Evolutionary conservation across 108 stramenopile genomes (phyloP).

Genomic region (Cyclostephanos tholiformis): DNA sequence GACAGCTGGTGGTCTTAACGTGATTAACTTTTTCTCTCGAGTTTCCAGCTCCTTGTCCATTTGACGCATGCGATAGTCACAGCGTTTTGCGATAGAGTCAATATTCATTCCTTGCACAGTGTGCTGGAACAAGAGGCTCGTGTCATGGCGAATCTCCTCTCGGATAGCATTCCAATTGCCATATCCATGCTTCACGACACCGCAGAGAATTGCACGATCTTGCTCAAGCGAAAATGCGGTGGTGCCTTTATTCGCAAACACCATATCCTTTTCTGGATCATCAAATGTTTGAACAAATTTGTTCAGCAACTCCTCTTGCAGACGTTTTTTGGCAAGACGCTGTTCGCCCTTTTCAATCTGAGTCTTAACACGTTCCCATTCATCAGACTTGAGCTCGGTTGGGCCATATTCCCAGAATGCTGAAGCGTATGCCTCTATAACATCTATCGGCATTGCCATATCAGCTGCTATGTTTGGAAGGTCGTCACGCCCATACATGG

Average conservation of each 20-base stretch:
- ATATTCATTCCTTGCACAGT: conserved; percentile 88
- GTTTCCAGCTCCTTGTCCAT: conserved; percentile 89
- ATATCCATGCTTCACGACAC: conserved; percentile 85
- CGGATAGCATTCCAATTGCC: conserved; percentile 88
- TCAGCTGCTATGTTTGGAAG: conserved; percentile 72
- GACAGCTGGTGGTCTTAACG: conserved; percentile 65
- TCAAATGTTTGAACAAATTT: conserved; percentile 86
- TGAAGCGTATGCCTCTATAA: conserved; percentile 57
- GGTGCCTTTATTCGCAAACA: conserved; percentile 90
- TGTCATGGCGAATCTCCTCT: conserved; percentile 71
- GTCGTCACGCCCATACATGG: conserved; percentile 67
- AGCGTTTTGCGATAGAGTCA: conserved; percentile 80
- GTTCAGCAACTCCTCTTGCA: conserved; percentile 62
- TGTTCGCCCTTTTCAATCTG: conserved; percentile 83
- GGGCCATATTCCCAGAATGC: conserved; percentile 79
- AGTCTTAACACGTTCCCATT: conserved; percentile 87
- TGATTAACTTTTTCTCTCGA: conserved; percentile 77
- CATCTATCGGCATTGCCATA: conserved; percentile 68
- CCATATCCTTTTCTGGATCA: conserved; percentile 81
- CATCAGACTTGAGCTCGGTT: conserved; percentile 75
- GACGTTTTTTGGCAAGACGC: conserved; percentile 73
- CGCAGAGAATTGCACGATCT: conserved; percentile 87
- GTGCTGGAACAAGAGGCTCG: conserved; percentile 79
- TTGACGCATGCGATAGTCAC: conserved; percentile 89
- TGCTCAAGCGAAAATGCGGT: conserved; percentile 85